Percentiles rank a stretch among this genome's conserved stretches.
Conservation (phyloP, 108 stramenopile species). For the Chaetoceros tenuissimus region DNA sequence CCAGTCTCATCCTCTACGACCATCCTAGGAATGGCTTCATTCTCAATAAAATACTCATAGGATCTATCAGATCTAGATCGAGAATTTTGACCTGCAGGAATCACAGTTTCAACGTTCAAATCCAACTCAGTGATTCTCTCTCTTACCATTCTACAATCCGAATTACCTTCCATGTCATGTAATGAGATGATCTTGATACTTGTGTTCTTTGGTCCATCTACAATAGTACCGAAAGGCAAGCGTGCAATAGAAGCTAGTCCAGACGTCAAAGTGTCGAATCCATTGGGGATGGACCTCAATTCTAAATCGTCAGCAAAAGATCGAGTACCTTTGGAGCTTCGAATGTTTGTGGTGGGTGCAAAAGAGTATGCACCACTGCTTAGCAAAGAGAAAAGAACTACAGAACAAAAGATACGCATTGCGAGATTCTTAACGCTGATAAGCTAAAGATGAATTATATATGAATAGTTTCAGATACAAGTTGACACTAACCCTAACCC, state of each 20-base stretch:
- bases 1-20: conserved; percentile 5
- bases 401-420: no score
- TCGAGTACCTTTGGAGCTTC: no score
- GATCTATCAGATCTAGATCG: conserved; percentile 4
- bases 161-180: conserved; percentile 50
- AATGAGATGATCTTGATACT: conserved; percentile 10
- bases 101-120: conserved; percentile 48
- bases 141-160: conserved; percentile 52
- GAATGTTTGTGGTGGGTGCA: no score
- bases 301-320: no score
- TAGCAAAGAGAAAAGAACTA: no score
- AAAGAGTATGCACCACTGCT: no score
- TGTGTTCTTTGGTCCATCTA: conserved; percentile 2
- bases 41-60: conserved; percentile 7
- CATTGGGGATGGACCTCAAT: conserved; percentile 48
- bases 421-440: no score
- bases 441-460: no score
- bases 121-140: conserved; percentile 82
- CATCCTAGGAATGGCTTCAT: conserved; percentile 27
- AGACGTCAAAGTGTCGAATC: conserved; percentile 57
- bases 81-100: conserved; percentile 29
- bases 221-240: conserved; percentile 34
- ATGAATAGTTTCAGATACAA: no score
- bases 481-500: no score
- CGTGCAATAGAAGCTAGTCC: conserved; percentile 56